Percentiles rank a stretch among this genome's conserved stretches.
Conservation (phyloP, 495 filamentous ascomycete genomes). For the Darksidea phi region DNA sequence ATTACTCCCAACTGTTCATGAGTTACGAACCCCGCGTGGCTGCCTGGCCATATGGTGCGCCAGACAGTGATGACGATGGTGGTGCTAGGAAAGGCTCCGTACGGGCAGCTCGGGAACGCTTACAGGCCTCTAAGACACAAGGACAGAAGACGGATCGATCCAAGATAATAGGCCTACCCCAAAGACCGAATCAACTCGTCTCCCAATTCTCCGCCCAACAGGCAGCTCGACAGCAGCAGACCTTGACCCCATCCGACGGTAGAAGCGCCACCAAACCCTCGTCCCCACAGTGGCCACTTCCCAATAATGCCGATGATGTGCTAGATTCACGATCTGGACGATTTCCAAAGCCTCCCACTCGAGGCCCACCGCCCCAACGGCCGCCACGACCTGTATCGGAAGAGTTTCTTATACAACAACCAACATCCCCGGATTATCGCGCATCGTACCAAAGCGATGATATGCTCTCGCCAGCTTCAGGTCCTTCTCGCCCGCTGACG, state of each 20-base stretch:
- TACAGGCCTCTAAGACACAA: slow-evolving; percentile 21
- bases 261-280: slow-evolving; percentile 19
- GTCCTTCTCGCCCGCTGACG: slow-evolving; percentile 35
- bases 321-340: slow-evolving; percentile 1
- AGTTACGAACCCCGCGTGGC: slow-evolving; percentile 33
- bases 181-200: slow-evolving; percentile 31
- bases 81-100: slow-evolving; percentile 33
- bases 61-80: slow-evolving; percentile 17
- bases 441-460: slow-evolving; percentile 33
- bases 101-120: slow-evolving; percentile 34
- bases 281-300: slow-evolving; percentile 31
- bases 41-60: slow-evolving; percentile 19
- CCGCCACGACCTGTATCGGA: slow-evolving; percentile 61
- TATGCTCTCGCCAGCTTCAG: slow-evolving; percentile 25
- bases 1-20: slow-evolving; percentile 26
- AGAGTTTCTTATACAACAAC: slow-evolving; percentile 41
- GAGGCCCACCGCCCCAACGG: slow-evolving; percentile 62
- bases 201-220: slow-evolving; percentile 32
- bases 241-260: slow-evolving; percentile 6
- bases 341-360: background rate
- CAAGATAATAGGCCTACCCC: slow-evolving; percentile 29
- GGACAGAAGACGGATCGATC: slow-evolving; percentile 14
- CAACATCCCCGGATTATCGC: slow-evolving; percentile 22
- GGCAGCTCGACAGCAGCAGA: slow-evolving; percentile 12
- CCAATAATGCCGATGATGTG: slow-evolving; percentile 22